Evolutionary conservation across 257 asterid genomes (phyloP), one percentile per base, ranked within the genome.

Genomic region (Solanum paucissectum): DNA sequence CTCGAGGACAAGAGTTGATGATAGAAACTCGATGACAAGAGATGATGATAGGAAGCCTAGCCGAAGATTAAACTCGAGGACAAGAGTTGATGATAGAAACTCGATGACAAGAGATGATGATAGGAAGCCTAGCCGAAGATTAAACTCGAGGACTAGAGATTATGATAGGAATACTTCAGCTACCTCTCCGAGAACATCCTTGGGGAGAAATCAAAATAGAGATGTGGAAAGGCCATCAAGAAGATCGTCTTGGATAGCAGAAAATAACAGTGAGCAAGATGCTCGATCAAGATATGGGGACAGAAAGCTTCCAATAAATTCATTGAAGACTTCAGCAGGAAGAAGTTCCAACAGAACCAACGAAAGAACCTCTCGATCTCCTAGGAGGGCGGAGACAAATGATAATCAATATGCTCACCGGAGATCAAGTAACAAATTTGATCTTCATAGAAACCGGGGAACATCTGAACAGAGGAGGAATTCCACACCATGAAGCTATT

Each of bases 361-460:
- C 11, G 25, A 11, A 36, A 87, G 66, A 85, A 83, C 86, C 74
- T 84, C 68, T 71, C 85, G 74, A 74, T 87, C 75, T 87, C 64
- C 89, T 88, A 83, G 88, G 90, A 91, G 91, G 85, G 42, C 68
- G 55, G 89, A 92, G 85, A 79, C 32, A 62, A 88, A 83, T 75
- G 92, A 88, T 83, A 89, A 88, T 85, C 75, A 33, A 81, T 86
- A 83, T 73, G 52, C 83, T 64, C 82, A 87, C 6, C 74, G 87
- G 71, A 88, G 92, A 88, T 87, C 87, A 75, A 37, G 40, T 37
- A 73, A 68, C 83, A 90, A 81, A 42, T 58, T 91, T 14, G 88
- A 86, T 79, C 76, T 87, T n/a, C 82, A 89, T 52, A 84, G 92
- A 86, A 87, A 86, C 87, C 86, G 88, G 87, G 87, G 44, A 11